These are phyloP conservation scores for Emergomyces pasteurianus DNA, from an alignment of 2,329 filamentous ascomycete species.

Conservation along the genomic window DNA sequence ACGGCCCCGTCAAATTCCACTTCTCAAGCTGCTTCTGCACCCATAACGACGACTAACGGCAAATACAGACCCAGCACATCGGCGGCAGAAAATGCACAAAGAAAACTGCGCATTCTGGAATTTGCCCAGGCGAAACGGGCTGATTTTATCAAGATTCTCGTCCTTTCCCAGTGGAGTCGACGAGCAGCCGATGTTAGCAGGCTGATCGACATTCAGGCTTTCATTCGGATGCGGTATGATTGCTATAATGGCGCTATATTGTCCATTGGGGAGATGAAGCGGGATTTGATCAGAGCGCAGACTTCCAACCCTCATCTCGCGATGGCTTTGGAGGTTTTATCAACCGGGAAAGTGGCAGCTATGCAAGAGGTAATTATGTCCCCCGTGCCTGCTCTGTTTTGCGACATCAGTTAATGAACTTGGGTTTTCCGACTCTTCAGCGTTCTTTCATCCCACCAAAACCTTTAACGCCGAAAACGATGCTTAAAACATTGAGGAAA, in stretches of 20 bases:
- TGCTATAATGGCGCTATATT: slow-evolving; percentile 50
- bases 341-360: slow-evolving; percentile 63
- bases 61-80: slow-evolving; percentile 19
- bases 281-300: slow-evolving; percentile 58
- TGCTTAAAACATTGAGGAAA: slow-evolving; percentile 63
- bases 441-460: slow-evolving; percentile 67
- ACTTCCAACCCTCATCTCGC: slow-evolving; percentile 83
- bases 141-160: slow-evolving; percentile 85
- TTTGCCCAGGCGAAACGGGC: slow-evolving; percentile 70
- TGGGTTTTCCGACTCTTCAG: slow-evolving; percentile 27
- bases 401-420: neutral
- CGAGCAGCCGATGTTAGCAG: slow-evolving; percentile 68
- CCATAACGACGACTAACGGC: slow-evolving; percentile 15
- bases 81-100: slow-evolving; percentile 53
- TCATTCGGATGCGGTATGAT: slow-evolving; percentile 53
- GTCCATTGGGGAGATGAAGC: slow-evolving; percentile 59
- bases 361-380: slow-evolving; percentile 55
- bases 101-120: slow-evolving; percentile 62
- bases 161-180: slow-evolving; percentile 82
- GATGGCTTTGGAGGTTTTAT: slow-evolving; percentile 75
- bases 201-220: slow-evolving; percentile 74
- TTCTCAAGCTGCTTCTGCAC: slow-evolving; percentile 9
- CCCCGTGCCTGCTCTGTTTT: neutral
- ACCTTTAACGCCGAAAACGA: slow-evolving; percentile 56
- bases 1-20: slow-evolving; percentile 36